Evolutionary conservation across 2,329 filamentous ascomycete species (phyloP).

Genomic region (Hymenoscyphus fraxineus): DNA sequence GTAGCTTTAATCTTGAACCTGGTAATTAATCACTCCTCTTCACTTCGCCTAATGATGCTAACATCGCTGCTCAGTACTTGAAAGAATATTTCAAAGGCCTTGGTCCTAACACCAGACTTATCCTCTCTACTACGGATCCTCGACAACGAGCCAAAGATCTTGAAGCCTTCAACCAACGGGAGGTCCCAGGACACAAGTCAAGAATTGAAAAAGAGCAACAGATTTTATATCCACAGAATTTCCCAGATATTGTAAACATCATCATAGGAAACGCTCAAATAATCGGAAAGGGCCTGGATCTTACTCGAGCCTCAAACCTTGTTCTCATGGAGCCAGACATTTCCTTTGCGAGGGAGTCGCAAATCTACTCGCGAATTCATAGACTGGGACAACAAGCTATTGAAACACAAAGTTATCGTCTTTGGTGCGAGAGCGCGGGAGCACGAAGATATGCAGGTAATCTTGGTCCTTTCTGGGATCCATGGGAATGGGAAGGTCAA

Average conservation of each 20-base stretch:
- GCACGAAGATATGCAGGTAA: background rate
- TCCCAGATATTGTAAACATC: background rate
- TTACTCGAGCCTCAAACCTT: conserved; percentile 12
- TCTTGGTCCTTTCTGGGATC: background rate
- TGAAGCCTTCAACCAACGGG: conserved; percentile 3
- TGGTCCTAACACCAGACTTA: conserved; percentile 9
- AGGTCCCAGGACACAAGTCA: too few relatives aligned
- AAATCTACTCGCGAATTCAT: conserved; percentile 16
- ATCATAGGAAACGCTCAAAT: conserved; percentile 12
- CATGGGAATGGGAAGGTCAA: background rate
- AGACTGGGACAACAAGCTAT: conserved; percentile 13
- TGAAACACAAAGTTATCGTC: conserved; percentile 6
- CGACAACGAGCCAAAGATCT: conserved; percentile 7
- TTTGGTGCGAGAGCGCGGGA: background rate
- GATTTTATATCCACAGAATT: too few relatives aligned
- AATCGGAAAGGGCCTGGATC: conserved; percentile 12
- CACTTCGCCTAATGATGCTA: background rate
- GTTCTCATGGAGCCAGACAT: conserved; percentile 18
- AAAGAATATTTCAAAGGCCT: conserved; percentile 13
- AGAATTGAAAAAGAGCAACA: too few relatives aligned
- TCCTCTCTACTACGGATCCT: conserved; percentile 11
- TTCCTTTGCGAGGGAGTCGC: conserved; percentile 11
- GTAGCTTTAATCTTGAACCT: conserved; percentile 23
- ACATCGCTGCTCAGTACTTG: conserved; percentile 15
- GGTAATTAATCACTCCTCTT: conserved; percentile 6